These are phyloP conservation scores for Ophiobolus disseminans DNA, from an alignment of 2,329 filamentous ascomycete genomes.

Conservation along the genomic window DNA sequence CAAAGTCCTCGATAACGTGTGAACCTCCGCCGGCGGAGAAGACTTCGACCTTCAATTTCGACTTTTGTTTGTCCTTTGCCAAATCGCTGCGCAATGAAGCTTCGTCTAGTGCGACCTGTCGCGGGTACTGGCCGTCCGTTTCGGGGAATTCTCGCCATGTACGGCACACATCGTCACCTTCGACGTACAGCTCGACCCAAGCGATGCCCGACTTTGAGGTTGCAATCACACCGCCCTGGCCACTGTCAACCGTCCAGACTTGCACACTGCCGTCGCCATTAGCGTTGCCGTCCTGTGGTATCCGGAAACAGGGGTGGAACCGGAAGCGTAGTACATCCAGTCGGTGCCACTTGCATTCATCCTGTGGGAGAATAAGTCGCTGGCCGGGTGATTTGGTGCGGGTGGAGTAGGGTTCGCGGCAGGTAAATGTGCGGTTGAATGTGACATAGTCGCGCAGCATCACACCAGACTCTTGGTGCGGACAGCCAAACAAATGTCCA, in stretches of 20 bases:
- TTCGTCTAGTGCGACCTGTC: conserved; percentile 78
- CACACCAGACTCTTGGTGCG: conserved; percentile 87
- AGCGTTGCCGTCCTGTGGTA: conserved; percentile 73
- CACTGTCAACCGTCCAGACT: conserved; percentile 82
- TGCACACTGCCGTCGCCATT: conserved; percentile 78
- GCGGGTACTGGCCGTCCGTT: conserved; percentile 66
- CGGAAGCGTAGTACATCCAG: conserved; percentile 88
- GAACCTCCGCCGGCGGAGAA: conserved; percentile 78
- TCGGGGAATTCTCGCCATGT: conserved; percentile 81
- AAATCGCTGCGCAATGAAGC: conserved; percentile 77
- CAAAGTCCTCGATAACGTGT: conserved; percentile 79
- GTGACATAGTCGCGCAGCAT: conserved; percentile 90
- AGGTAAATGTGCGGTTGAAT: conserved; percentile 82
- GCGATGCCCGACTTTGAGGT: conserved; percentile 83
- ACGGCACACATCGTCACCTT: conserved; percentile 81
- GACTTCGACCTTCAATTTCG: conserved; percentile 72
- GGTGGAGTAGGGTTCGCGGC: conserved; percentile 83
- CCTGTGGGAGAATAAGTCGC: conserved; percentile 73
- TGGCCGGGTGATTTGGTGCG: conserved; percentile 82
- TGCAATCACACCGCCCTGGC: conserved; percentile 77
- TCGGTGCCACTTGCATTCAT: conserved; percentile 92
- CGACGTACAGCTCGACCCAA: conserved; percentile 81
- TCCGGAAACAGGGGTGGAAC: conserved; percentile 85
- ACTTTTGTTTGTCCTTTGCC: conserved; percentile 74
- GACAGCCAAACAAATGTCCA: conserved; percentile 88